phyloP scores from a whole-genome alignment of 202 grass and related monocot genomes.

The Panicum virgatum region DNA sequence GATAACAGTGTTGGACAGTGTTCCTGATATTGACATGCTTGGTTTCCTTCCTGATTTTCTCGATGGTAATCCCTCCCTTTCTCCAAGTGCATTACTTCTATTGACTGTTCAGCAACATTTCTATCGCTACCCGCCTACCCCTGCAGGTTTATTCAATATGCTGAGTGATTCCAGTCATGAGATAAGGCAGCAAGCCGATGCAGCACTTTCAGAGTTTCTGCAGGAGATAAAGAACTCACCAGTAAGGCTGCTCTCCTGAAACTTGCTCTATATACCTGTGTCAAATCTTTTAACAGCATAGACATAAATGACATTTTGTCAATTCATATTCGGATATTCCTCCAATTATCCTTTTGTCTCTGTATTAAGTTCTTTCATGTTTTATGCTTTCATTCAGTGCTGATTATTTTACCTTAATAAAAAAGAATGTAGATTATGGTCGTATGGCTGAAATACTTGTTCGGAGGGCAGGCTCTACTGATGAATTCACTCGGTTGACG shows the following conservation, averaged over 20 bases:
- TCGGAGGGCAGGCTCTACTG: conserved; percentile 75
- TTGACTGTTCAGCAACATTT: conserved; percentile 33
- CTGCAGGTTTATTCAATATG: conserved; percentile 97
- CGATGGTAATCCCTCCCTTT: conserved; percentile 72
- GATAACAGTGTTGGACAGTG: conserved; percentile 99
- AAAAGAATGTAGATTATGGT: conserved; percentile 99
- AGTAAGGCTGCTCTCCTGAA: conserved; percentile 58
- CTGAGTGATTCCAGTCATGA: conserved; percentile 94
- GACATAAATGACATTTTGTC: background rate
- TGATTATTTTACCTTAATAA: conserved; percentile 38
- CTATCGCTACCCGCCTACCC: background rate
- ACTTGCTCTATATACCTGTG: background rate
- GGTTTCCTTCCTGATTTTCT: conserved; percentile 99
- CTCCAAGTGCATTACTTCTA: conserved; percentile 11
- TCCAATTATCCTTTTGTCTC: conserved; percentile 18
- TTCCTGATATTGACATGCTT: conserved; percentile 99
- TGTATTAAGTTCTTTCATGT: background rate
- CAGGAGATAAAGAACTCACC: conserved; percentile 99
- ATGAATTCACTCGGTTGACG: conserved; percentile 98
- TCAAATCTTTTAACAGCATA: conserved; percentile 13
- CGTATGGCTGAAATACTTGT: conserved; percentile 99
- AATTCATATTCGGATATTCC: conserved; percentile 23
- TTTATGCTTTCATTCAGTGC: conserved; percentile 33
- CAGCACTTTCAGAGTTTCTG: conserved; percentile 98
- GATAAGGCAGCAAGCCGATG: conserved; percentile 98